Evolutionary conservation across 768 basidiomycete species (phyloP), one percentile per base, ranked within the genome.

Genomic region (Asterophora lycoperdoides): DNA sequence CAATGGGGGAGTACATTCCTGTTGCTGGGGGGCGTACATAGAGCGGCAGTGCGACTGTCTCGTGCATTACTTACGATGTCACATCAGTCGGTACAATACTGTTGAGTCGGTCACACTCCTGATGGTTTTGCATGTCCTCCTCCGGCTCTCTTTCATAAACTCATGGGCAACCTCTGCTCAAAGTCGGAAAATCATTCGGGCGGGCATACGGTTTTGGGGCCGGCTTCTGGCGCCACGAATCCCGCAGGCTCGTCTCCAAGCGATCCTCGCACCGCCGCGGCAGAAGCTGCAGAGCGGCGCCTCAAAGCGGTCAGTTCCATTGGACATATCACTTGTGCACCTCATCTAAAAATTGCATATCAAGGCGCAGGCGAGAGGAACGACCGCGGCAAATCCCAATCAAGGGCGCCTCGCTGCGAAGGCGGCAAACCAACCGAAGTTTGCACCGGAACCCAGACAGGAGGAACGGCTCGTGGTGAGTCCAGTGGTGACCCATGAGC

Each of bases 231-330:
- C 53, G 56, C 61, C 15, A 48, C 67, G 57, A 68, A 60, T 61
- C 56, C 58, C 56, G 62, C 52, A 42, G 57, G 49, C 44, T 34
- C 63, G 46, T 61, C 64, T 57, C 59, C 58, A 48, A 58, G 57
- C 52, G 67, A 80, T 69, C 66, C 73, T 61, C 76, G 78, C 58
- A 66, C 69, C 43, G 81, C 81, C 61, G 79, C 79, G 45, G 77
- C 79, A 62, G 77, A 77, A 63, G 82, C 82, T 52, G 82, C 82
- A 54, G 81, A 82, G 62, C 75, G 75, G 57, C 72, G 82, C 54
- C 53, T 75, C 62, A 71, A 80, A 65, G 71, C 73, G 59, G 82
- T 82, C 57, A 68, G 79, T 68, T 45, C 51, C 49, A 38, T 39
- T 43, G 30, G 8, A 32, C 30, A 44, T 33, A 41, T 48, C 33